Conservation (phyloP, 1,284 basidiomycete genomes). For the Papiliotrema flavescens region DNA sequence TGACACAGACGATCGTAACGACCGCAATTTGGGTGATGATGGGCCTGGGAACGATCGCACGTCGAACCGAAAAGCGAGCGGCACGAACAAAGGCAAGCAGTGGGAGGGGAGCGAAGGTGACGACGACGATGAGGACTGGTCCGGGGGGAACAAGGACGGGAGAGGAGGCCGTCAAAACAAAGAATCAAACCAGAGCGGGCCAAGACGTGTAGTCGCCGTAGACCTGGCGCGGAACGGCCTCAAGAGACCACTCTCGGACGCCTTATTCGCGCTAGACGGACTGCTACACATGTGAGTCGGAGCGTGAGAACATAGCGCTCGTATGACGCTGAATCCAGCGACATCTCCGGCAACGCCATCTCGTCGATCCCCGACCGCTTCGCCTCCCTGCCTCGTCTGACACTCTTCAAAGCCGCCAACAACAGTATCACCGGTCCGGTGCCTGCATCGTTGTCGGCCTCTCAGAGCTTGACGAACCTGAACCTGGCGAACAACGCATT, state of each 20-base stretch:
- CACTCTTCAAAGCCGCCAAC: conserved; percentile 13
- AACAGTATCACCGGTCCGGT: conserved; percentile 8
- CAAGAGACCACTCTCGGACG: conserved; percentile 5
- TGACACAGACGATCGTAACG: too few relatives aligned
- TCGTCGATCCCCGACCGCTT: conserved; percentile 13
- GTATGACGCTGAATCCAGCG: conserved; percentile 4
- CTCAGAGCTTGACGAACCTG: conserved; percentile 9
- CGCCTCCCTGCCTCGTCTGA: conserved; percentile 6
- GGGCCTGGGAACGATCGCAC: too few relatives aligned
- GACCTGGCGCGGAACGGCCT: conserved; percentile 10
- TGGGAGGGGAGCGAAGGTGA: background rate
- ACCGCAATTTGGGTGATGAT: too few relatives aligned
- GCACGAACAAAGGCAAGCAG: background rate
- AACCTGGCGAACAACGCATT: conserved; percentile 15
- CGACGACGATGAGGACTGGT: background rate
- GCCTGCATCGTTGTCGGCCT: conserved; percentile 8
- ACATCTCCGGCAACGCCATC: conserved; percentile 17
- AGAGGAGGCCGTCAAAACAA: background rate
- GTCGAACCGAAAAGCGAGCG: background rate
- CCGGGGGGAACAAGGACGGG: background rate
- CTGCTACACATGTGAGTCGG: conserved; percentile 16
- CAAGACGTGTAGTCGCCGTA: conserved; percentile 7
- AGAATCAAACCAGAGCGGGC: background rate
- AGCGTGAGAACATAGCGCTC: background rate
- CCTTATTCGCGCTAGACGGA: conserved; percentile 11